A percentile compares a stretch with the other conserved stretches of the same genome.
These are phyloP conservation scores for Luffa aegyptiaca DNA, from an alignment of 306 rosid species.

Conservation along the genomic window DNA sequence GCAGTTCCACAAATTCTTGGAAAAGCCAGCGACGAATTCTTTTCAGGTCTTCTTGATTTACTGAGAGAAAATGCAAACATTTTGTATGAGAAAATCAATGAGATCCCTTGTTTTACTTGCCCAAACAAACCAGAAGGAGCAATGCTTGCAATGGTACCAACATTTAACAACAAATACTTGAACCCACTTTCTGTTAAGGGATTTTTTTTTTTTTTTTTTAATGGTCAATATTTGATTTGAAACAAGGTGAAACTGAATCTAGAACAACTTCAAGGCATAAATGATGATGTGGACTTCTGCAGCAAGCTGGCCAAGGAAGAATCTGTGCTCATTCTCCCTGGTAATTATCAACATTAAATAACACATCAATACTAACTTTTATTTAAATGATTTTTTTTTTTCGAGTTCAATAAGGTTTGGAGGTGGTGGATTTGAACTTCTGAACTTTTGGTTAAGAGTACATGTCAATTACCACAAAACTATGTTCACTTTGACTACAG, in stretches of 20 bases:
- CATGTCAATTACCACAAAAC: no score
- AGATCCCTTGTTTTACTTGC: conserved; percentile 33
- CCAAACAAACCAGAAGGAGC: conserved; percentile 46
- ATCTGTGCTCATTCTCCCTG: conserved; percentile 31
- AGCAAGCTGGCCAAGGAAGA: conserved; percentile 34
- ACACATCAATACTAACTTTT: not conserved
- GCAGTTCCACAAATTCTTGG: conserved; percentile 35
- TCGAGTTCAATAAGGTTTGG: no score
- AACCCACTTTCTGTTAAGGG: not conserved
- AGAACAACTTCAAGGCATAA: conserved; percentile 29
- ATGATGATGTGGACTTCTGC: conserved; percentile 41
- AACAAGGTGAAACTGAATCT: conserved; percentile 36
- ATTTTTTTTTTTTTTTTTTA: not conserved
- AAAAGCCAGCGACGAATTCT: conserved; percentile 22
- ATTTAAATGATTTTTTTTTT: no score
- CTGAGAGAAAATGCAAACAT: conserved; percentile 19
- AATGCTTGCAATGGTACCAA: conserved; percentile 34
- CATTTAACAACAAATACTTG: not conserved
- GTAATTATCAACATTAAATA: conserved; percentile 7
- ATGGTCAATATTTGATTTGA: not conserved
- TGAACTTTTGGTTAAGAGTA: no score
- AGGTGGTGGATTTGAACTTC: no score
- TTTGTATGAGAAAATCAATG: conserved; percentile 23
- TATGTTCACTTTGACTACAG: no score
- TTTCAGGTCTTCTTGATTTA: conserved; percentile 14